A percentile compares a stretch with the other conserved stretches of the same genome.
phyloP scores from a whole-genome alignment of 2,329 filamentous ascomycete genomes.

The Aschersonia sp. region DNA sequence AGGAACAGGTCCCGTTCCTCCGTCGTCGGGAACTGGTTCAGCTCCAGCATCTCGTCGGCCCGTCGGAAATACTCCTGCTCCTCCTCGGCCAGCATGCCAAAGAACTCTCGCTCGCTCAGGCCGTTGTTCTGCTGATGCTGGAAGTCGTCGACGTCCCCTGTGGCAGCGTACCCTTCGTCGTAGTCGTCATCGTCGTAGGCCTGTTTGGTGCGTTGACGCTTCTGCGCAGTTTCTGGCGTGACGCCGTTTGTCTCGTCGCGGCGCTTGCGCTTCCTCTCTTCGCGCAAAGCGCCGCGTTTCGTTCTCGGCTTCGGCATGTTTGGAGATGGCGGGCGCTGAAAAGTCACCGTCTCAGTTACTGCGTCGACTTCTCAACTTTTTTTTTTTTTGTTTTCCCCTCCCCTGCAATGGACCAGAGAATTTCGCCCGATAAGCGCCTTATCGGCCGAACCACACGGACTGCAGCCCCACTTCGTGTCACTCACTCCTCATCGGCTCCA shows the following conservation, averaged over 20 bases:
- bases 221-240: constrained; percentile 7
- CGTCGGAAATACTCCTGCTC: constrained; percentile 93
- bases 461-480: too few relatives aligned
- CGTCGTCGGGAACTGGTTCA: constrained; percentile 68
- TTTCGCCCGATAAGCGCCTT: constrained; percentile 6
- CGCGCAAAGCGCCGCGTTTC: constrained; percentile 16
- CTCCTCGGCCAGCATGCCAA: constrained; percentile 79
- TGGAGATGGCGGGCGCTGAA: neutral
- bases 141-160: neutral
- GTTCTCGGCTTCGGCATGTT: constrained; percentile 29
- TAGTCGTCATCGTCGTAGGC: neutral
- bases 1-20: constrained; percentile 63
- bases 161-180: neutral
- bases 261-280: neutral
- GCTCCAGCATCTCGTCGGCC: constrained; percentile 77
- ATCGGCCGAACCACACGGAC: neutral
- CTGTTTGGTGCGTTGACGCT: constrained; percentile 10
- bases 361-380: neutral
- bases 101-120: constrained; percentile 57
- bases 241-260: constrained; percentile 23
- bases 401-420: neutral
- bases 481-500: too few relatives aligned
- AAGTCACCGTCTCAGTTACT: neutral
- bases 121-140: constrained; percentile 9
- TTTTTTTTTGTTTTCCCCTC: neutral